A percentile compares a stretch with the other conserved stretches of the same genome.
Evolutionary conservation across 352 stramenopile species (phyloP).

Genomic region (Paralagenidium karlingii): DNA sequence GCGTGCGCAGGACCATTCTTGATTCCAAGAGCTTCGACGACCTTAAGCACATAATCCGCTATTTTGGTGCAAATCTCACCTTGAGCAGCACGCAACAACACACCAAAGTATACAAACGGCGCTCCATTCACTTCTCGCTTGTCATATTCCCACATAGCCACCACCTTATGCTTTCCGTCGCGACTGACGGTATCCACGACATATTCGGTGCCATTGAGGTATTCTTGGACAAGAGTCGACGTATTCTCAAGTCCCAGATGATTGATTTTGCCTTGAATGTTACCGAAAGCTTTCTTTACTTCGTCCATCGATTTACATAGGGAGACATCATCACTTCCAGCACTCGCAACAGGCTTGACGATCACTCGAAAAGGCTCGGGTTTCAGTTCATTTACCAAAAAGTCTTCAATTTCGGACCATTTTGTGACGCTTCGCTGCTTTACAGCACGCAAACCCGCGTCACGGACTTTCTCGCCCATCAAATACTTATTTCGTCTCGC

Average conservation of each 20-base stretch:
- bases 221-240: constrained; percentile 91
- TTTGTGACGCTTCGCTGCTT: constrained; percentile 58
- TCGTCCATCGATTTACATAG: constrained; percentile 86
- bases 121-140: constrained; percentile 88
- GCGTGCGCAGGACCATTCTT: constrained; percentile 72
- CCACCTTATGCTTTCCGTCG: constrained; percentile 89
- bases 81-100: constrained; percentile 38
- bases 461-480: constrained; percentile 77
- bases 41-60: constrained; percentile 50
- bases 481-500: constrained; percentile 85
- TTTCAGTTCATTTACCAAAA: constrained; percentile 52
- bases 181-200: constrained; percentile 93
- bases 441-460: constrained; percentile 59
- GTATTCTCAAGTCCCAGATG: constrained; percentile 75
- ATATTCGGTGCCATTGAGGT: constrained; percentile 90
- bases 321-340: constrained; percentile 90
- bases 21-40: constrained; percentile 76
- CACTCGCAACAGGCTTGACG: constrained; percentile 91
- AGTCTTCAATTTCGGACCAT: constrained; percentile 67
- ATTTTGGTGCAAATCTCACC: constrained; percentile 26
- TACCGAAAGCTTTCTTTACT: constrained; percentile 83
- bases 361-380: constrained; percentile 58
- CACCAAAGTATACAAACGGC: constrained; percentile 93
- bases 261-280: constrained; percentile 87
- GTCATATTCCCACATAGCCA: constrained; percentile 96